Evolutionary conservation across 2,329 filamentous ascomycete genomes (phyloP).

Genomic region (Calonectria naviculata): DNA sequence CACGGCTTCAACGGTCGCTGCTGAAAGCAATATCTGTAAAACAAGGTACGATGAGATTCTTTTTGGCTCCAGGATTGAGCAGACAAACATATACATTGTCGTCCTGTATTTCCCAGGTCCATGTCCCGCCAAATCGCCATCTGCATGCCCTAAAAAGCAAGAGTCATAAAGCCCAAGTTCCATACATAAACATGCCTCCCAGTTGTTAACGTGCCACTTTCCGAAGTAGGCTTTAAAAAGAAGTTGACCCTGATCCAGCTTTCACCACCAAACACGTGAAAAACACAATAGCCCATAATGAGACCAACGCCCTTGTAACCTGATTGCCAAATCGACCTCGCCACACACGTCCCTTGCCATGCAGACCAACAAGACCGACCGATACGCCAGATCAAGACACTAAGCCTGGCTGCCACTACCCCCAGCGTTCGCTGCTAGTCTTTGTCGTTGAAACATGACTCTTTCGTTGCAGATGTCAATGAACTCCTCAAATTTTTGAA

Average conservation of each 20-base stretch:
- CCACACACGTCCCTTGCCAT: slow-evolving; percentile 25
- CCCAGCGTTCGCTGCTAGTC: slow-evolving; percentile 51
- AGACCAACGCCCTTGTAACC: slow-evolving; percentile 34
- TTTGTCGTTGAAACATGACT: slow-evolving; percentile 71
- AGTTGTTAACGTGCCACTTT: slow-evolving; percentile 19
- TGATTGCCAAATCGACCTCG: slow-evolving; percentile 23
- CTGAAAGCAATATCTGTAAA: not conserved
- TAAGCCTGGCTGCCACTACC: slow-evolving; percentile 40
- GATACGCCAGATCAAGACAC: slow-evolving; percentile 28
- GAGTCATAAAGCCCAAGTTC: slow-evolving; percentile 34
- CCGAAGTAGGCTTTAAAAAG: slow-evolving; percentile 22
- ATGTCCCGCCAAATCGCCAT: slow-evolving; percentile 11
- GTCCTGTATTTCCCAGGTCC: slow-evolving; percentile 12
- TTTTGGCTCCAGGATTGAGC: not conserved
- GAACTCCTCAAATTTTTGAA: slow-evolving; percentile 75
- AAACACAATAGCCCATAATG: slow-evolving; percentile 2
- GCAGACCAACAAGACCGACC: slow-evolving; percentile 28
- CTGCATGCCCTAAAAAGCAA: slow-evolving; percentile 21
- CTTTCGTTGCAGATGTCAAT: slow-evolving; percentile 76
- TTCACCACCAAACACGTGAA: slow-evolving; percentile 23
- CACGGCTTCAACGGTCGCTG: not conserved
- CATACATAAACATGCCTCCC: slow-evolving; percentile 34
- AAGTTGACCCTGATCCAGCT: slow-evolving; percentile 21
- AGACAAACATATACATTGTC: slow-evolving; percentile 17
- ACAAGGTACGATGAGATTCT: not conserved